These are phyloP conservation scores for Gnetum montanum DNA, from an alignment of 75 land plant genomes.

Conservation along the genomic window DNA sequence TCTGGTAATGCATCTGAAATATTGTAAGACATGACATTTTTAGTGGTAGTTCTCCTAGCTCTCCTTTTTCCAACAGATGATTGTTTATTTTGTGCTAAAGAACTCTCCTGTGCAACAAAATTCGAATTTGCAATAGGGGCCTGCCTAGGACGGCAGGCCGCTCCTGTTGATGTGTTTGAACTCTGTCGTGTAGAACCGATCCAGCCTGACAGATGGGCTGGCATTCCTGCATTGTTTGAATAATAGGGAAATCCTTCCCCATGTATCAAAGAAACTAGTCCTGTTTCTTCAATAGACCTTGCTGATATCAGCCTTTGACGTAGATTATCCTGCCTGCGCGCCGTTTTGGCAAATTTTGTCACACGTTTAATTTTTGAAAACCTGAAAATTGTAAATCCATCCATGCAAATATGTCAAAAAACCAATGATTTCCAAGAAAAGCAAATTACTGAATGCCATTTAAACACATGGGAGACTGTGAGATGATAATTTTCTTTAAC, in stretches of 20 bases:
- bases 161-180: background rate
- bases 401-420: background rate
- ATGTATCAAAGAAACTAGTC: conserved; percentile 26
- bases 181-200: background rate
- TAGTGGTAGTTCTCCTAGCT: no score
- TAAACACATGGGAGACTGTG: no score
- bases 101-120: no score
- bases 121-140: background rate
- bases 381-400: background rate
- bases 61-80: no score
- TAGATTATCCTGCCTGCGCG: conserved; percentile 30
- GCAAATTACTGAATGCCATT: no score
- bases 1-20: no score
- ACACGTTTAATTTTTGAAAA: background rate
- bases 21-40: no score
- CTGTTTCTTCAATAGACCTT: conserved; percentile 45
- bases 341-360: conserved; percentile 13
- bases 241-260: conserved; percentile 15
- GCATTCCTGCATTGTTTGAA: conserved; percentile 7
- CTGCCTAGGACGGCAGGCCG: conserved; percentile 2
- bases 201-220: background rate
- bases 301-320: conserved; percentile 25
- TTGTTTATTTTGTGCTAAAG: no score
- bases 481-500: no score
- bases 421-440: no score